Evolutionary conservation across 768 basidiomycete genomes (phyloP).

Genomic region (Tricholoma flavovirens): DNA sequence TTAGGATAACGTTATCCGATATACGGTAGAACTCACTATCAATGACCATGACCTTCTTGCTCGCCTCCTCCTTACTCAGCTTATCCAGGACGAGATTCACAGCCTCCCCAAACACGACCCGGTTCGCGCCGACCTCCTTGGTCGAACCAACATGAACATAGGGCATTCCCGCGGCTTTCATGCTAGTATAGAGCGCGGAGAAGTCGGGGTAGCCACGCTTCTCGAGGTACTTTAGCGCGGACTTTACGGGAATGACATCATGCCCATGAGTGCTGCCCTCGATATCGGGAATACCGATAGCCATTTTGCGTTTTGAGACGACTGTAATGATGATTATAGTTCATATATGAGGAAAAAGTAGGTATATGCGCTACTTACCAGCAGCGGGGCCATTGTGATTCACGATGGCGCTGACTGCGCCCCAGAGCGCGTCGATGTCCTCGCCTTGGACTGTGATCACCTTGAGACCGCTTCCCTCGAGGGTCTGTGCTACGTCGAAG

Average conservation of each 20-base stretch:
- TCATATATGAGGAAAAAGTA: neutral
- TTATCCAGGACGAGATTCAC: conserved; percentile 74
- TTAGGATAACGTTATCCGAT: conserved; percentile 5
- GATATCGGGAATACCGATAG: conserved; percentile 65
- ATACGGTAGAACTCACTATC: conserved; percentile 51
- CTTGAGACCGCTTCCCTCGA: conserved; percentile 78
- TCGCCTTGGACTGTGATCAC: conserved; percentile 72
- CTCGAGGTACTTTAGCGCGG: conserved; percentile 70
- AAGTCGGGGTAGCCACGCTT: conserved; percentile 51
- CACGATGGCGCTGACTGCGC: conserved; percentile 49
- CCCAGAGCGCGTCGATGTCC: conserved; percentile 75
- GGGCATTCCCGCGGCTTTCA: conserved; percentile 51
- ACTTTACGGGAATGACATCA: conserved; percentile 79
- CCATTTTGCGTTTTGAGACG: conserved; percentile 64
- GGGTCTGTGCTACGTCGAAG: conserved; percentile 63
- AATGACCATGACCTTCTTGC: conserved; percentile 79
- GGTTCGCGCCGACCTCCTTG: conserved; percentile 73
- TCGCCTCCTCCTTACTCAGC: conserved; percentile 69
- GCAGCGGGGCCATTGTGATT: conserved; percentile 73
- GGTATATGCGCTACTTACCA: conserved; percentile 31
- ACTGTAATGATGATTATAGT: conserved; percentile 35
- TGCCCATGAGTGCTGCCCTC: conserved; percentile 79
- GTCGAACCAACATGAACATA: conserved; percentile 68
- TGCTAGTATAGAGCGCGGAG: conserved; percentile 50
- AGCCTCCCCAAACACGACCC: conserved; percentile 81